Percentiles rank a stretch among this genome's conserved stretches.
phyloP scores from a whole-genome alignment of 331 rosid genomes.

The Malus hybrid region DNA sequence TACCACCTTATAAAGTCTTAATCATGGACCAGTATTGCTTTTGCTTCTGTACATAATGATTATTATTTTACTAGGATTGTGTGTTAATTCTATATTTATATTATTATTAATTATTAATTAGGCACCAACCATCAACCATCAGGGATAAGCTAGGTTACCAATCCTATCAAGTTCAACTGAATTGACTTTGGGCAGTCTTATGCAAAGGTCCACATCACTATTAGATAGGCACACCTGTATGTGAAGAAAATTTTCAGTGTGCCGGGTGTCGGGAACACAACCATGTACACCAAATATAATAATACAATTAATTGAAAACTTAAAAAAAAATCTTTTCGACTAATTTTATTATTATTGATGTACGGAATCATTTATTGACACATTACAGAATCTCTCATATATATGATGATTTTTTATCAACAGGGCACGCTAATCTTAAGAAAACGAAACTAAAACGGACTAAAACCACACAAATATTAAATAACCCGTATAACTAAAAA shows the following conservation, averaged over 20 bases:
- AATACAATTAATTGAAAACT: too few species aligned
- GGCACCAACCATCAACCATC: background rate
- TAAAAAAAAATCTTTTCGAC: too few species aligned
- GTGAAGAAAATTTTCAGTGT: too few species aligned
- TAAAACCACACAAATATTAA: too few species aligned
- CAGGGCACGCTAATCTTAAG: too few species aligned
- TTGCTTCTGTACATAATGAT: background rate
- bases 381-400: rapidly evolving
- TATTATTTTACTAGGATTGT: background rate
- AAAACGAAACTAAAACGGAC: too few species aligned
- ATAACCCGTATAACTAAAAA: too few species aligned
- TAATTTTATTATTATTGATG: too few species aligned
- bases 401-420: too few species aligned
- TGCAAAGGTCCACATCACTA: background rate
- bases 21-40: background rate
- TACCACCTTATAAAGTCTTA: background rate
- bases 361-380: too few species aligned
- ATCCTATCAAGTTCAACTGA: background rate
- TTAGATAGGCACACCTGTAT: background rate
- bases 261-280: rapidly evolving
- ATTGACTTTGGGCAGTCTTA: background rate
- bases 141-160: background rate
- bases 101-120: background rate
- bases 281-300: too few species aligned
- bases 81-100: background rate